Conservation (phyloP, 1,284 basidiomycete genomes). For the Porphyrellus sp. region DNA sequence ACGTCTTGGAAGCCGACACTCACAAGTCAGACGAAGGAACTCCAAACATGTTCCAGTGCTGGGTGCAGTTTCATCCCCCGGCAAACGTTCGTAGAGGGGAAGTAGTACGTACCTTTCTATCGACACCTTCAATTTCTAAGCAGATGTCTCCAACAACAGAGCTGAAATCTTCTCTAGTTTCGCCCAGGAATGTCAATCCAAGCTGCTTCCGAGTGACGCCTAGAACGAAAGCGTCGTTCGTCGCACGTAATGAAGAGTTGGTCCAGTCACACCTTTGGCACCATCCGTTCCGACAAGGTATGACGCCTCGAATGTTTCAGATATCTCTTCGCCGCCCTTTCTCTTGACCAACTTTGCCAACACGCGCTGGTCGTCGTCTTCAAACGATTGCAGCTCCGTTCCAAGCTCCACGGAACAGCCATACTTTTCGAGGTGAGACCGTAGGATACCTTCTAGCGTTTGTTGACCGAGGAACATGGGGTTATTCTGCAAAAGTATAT, state of each 20-base stretch:
- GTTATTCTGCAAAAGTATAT: constrained; percentile 9
- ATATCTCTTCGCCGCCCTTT: constrained; percentile 11
- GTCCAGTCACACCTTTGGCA: constrained; percentile 27
- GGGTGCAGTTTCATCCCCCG: neutral
- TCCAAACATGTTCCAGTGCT: neutral
- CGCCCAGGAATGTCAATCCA: neutral
- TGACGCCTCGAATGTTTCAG: constrained; percentile 24
- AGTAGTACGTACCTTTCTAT: neutral
- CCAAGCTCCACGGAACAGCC: constrained; percentile 33
- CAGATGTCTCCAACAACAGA: neutral
- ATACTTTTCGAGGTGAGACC: constrained; percentile 29
- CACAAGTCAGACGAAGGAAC: neutral
- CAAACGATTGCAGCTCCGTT: constrained; percentile 32
- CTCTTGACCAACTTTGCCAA: constrained; percentile 25
- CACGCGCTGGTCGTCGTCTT: constrained; percentile 30
- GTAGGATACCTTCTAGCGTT: constrained; percentile 32
- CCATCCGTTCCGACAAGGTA: constrained; percentile 42
- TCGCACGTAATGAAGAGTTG: neutral
- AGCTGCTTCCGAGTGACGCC: neutral
- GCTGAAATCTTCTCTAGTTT: neutral
- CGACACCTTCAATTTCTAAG: neutral
- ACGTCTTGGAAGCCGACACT: neutral
- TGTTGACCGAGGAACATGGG: constrained; percentile 34
- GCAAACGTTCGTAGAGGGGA: neutral
- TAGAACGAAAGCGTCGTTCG: neutral